Evolutionary conservation across 2,329 filamentous ascomycete genomes (phyloP).

Genomic region (Arthrobotrys musiformis): DNA sequence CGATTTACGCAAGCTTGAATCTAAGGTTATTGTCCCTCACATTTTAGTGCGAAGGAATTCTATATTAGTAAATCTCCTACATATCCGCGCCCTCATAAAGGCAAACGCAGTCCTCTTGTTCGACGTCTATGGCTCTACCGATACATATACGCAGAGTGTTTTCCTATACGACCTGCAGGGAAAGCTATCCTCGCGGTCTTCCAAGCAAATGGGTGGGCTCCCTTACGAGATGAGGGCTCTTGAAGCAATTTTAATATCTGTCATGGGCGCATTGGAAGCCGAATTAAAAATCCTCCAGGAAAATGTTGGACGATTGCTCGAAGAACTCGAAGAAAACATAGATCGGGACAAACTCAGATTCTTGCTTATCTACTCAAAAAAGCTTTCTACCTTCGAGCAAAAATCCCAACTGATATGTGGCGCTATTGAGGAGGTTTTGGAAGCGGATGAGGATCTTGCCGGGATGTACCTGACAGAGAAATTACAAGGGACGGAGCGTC

Average conservation of each 20-base stretch:
- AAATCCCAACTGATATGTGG: conserved; percentile 94
- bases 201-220: conserved; percentile 71
- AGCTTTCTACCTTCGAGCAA: conserved; percentile 95
- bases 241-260: conserved; percentile 92
- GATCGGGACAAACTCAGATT: conserved; percentile 92
- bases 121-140: conserved; percentile 92
- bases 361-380: conserved; percentile 92
- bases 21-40: conserved; percentile 84
- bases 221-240: conserved; percentile 97
- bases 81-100: conserved; percentile 94
- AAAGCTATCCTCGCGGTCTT: conserved; percentile 72
- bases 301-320: conserved; percentile 86
- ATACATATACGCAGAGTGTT: conserved; percentile 92
- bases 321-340: conserved; percentile 94
- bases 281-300: conserved; percentile 95
- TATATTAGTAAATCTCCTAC: conserved; percentile 94
- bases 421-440: conserved; percentile 91
- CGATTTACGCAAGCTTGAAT: conserved; percentile 97
- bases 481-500: conserved; percentile 75
- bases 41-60: conserved; percentile 93
- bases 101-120: conserved; percentile 93
- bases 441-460: conserved; percentile 93
- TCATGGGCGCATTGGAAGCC: conserved; percentile 88
- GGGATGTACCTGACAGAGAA: conserved; percentile 97
- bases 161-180: conserved; percentile 98